Percentiles rank a stretch among this genome's conserved stretches.
phyloP scores from a whole-genome alignment of 2,329 filamentous ascomycete genomes.

The Monosporascus sp. region DNA sequence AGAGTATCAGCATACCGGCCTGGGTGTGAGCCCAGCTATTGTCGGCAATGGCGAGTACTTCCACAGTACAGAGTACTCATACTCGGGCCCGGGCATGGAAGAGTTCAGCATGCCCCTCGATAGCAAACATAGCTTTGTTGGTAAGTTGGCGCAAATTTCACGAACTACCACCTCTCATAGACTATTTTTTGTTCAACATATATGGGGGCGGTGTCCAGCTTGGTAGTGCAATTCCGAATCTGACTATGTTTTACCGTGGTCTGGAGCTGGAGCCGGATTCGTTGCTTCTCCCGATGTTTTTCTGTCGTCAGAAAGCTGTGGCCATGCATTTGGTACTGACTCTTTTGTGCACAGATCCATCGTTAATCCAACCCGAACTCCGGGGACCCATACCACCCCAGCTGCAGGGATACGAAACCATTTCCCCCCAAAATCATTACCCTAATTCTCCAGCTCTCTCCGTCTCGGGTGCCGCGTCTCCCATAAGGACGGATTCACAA shows the following conservation, averaged over 20 bases:
- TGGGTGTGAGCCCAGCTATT: conserved; percentile 60
- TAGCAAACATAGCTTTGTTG: conserved; percentile 49
- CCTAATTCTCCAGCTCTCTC: conserved; percentile 62
- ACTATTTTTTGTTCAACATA: conserved; percentile 22
- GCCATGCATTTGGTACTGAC: conserved; percentile 31
- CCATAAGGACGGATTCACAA: conserved; percentile 50
- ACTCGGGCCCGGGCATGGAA: conserved; percentile 46
- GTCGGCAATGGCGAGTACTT: conserved; percentile 52
- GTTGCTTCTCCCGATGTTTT: not conserved
- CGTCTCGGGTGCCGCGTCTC: conserved; percentile 50
- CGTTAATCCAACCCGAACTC: conserved; percentile 52
- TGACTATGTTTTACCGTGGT: too few species aligned
- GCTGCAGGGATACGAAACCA: conserved; percentile 45
- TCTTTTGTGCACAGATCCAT: conserved; percentile 41
- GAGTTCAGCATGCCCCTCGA: conserved; percentile 46
- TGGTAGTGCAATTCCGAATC: not conserved
- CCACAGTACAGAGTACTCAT: conserved; percentile 51
- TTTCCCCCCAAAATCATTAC: conserved; percentile 43
- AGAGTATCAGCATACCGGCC: conserved; percentile 50
- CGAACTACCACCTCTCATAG: conserved; percentile 16
- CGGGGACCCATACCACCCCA: conserved; percentile 38
- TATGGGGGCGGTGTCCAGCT: conserved; percentile 4
- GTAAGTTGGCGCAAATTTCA: conserved; percentile 46
- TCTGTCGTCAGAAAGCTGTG: conserved; percentile 3
- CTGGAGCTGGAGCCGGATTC: too few species aligned